phyloP scores from a whole-genome alignment of 441 rosid species.

The Bocquillonia castaneifolia region DNA sequence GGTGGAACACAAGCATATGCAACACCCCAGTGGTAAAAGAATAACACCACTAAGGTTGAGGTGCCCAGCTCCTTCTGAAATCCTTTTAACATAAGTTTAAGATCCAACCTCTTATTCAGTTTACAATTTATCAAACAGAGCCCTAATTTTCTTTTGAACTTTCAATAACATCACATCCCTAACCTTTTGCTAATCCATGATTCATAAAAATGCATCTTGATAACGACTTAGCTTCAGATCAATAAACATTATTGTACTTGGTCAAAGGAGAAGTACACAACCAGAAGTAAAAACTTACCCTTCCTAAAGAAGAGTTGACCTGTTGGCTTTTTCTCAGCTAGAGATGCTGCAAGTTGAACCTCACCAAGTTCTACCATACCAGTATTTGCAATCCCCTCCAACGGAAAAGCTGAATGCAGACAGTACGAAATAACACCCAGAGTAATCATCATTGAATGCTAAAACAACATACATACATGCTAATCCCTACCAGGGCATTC shows the following conservation, averaged over 20 bases:
- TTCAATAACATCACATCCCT: not conserved
- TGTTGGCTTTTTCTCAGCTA: conserved; percentile 83
- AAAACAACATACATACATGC: not conserved
- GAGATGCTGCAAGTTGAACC: conserved; percentile 55
- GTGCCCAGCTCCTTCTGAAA: not conserved
- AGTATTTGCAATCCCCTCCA: conserved; percentile 80
- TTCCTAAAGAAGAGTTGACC: conserved; percentile 66
- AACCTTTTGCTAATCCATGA: not conserved
- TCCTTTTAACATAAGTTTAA: not conserved
- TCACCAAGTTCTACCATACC: conserved; percentile 82
- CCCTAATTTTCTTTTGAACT: not conserved
- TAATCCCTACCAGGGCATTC: not conserved
- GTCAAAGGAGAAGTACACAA: not conserved
- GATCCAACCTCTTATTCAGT: not conserved
- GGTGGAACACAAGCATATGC: not conserved
- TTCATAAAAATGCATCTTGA: not conserved
- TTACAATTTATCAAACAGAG: not conserved
- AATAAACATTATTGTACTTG: not conserved
- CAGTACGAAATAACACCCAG: conserved; percentile 3
- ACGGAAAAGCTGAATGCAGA: conserved; percentile 46
- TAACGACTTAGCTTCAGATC: not conserved
- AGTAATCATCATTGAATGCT: conserved; percentile 7
- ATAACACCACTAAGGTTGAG: no score
- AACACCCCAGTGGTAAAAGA: not conserved
- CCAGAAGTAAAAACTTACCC: conserved; percentile 44